Base-by-base conservation (phyloP, 805 yeast genomes). In the Zygosaccharomyces rouxii region DNA sequence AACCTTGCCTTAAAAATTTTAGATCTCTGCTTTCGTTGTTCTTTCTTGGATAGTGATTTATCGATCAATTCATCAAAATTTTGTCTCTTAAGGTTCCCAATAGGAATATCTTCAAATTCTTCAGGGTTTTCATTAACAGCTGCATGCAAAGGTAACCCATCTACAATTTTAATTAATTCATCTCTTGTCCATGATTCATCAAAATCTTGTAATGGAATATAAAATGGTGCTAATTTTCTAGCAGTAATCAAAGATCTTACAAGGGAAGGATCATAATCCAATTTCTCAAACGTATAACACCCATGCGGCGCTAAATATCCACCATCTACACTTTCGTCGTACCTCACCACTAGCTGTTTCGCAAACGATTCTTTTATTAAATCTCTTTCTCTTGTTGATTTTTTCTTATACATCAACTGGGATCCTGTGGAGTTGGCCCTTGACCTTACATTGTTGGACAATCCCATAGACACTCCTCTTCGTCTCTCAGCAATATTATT, bases 281-380 rank as follows among this genome's bases (percentile, higher is more conserved):
- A 65, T 56, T 81, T 83, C 41, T 85, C 81, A 28, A 77, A 73
- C 54, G 82, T 79, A 67, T 92, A 92, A 28, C 86, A 86, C 1
- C 97, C 97, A 67, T 79, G 87, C 0, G 98, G 97, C 1, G 95
- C 96, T 54, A 92, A 69, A 62, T 71, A 89, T 1, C 99, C 99
- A 16, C 99, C 99, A 68, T 94, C 98, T 13, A 92, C 96, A 53
- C 73, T 79, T 60, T 88, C 95, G 35, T 73, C 73, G 57, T 67
- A 77, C 52, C 76, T 71, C 2, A 86, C 88, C 19, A 86, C 70
- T 46, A 86, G 69, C 21, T 80, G 76, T 52, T 69, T 57, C 46
- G 78, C 78, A 56, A 81, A 88, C 14, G 68, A 66, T 52, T 81
- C 86, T 47, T 75, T 75, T 44, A 64, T 63, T 44, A 61, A 63